These are phyloP conservation scores for Populus ilicifolia DNA, from an alignment of 345 rosid genomes.

Conservation along the genomic window DNA sequence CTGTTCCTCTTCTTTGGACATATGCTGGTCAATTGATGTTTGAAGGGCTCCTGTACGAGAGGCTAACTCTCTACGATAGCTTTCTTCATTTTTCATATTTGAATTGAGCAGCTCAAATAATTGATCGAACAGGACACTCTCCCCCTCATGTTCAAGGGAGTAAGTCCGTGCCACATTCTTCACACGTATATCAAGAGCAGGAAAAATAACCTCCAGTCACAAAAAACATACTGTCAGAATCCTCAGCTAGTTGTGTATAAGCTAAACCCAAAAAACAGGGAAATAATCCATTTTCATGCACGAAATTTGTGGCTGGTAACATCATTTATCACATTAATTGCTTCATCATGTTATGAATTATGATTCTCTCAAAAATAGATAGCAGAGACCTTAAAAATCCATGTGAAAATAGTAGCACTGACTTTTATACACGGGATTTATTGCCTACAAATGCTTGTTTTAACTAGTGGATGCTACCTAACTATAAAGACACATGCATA, in stretches of 20 bases:
- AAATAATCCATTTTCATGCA: not conserved
- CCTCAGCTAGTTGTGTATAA: not conserved
- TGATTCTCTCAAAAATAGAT: not conserved
- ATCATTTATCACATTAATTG: not conserved
- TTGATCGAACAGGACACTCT: conserved; percentile 68
- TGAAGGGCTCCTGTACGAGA: conserved; percentile 79
- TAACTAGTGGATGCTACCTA: not conserved
- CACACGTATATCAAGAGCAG: conserved; percentile 82
- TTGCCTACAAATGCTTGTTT: not conserved
- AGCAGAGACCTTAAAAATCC: not conserved
- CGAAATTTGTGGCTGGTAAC: not conserved
- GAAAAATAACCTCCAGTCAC: conserved; percentile 66
- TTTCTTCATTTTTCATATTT: conserved; percentile 50
- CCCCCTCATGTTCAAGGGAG: conserved; percentile 85
- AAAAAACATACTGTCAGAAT: conserved; percentile 7
- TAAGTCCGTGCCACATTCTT: conserved; percentile 87
- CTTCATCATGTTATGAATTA: not conserved
- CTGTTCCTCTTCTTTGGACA: conserved; percentile 96
- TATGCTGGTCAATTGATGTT: conserved; percentile 78
- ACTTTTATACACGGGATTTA: not conserved
- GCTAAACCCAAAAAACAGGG: not conserved
- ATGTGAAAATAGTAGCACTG: not conserved
- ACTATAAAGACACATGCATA: not conserved
- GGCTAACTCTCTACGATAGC: conserved; percentile 65
- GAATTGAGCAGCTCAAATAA: conserved; percentile 63